These are phyloP conservation scores for Pleurostoma richardsiae DNA, from an alignment of 2,329 filamentous ascomycete genomes.

Conservation along the genomic window DNA sequence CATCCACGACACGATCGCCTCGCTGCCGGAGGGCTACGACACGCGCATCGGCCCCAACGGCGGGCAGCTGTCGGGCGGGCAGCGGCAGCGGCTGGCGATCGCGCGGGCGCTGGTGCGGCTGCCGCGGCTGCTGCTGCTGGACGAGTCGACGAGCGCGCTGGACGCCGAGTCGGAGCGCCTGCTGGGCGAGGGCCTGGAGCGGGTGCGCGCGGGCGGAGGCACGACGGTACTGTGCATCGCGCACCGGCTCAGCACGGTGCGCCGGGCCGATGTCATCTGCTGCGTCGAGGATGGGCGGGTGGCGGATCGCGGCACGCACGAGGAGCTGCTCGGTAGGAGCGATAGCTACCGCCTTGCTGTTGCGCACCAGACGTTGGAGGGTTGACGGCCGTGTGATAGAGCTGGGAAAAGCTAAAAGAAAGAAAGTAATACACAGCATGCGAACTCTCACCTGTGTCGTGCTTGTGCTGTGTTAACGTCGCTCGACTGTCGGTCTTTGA, in stretches of 20 bases:
- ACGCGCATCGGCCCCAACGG: conserved; percentile 68
- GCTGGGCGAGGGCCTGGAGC: conserved; percentile 63
- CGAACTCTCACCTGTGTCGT: too few relatives aligned
- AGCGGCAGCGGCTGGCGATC: conserved; percentile 74
- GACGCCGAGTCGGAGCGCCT: conserved; percentile 65
- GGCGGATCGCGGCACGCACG: conserved; percentile 38
- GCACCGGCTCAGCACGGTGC: conserved; percentile 30
- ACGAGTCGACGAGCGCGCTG: conserved; percentile 76
- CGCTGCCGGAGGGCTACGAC: conserved; percentile 60
- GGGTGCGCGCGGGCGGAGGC: conserved; percentile 36
- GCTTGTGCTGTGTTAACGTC: too few relatives aligned
- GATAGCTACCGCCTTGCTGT: conserved; percentile 4
- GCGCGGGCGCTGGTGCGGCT: conserved; percentile 69
- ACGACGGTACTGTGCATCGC: conserved; percentile 51
- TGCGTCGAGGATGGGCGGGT: conserved; percentile 50
- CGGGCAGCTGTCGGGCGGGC: conserved; percentile 70
- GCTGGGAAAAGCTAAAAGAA: too few relatives aligned
- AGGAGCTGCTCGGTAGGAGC: conserved; percentile 30
- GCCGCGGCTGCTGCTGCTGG: conserved; percentile 69
- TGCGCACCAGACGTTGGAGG: neutral
- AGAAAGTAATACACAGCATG: too few relatives aligned
- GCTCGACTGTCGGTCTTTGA: too few relatives aligned
- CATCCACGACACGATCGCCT: conserved; percentile 63
- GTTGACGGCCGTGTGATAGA: too few relatives aligned
- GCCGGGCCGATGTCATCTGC: conserved; percentile 37